These are phyloP conservation scores for Apostasia ramifera DNA, from an alignment of 106 monocot genomes.

Conservation along the genomic window DNA sequence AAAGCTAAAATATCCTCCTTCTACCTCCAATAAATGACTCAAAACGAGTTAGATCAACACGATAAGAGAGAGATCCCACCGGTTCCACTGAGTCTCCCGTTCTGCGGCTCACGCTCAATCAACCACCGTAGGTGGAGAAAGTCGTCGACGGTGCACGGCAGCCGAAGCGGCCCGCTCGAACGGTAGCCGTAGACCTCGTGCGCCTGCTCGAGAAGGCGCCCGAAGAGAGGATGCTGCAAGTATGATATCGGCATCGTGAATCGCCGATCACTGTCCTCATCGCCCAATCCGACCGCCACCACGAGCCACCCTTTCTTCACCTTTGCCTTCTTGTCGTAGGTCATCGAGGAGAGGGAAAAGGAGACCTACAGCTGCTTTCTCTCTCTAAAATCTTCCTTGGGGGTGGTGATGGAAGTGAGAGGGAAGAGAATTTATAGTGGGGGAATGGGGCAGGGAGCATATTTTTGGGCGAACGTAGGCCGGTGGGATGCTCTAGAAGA, in stretches of 20 bases:
- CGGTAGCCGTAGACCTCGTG: slow-evolving; percentile 46
- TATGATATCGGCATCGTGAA: slow-evolving; percentile 61
- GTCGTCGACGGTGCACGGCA: slow-evolving; percentile 64
- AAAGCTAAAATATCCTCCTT: slow-evolving; percentile 17
- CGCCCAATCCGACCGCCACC: slow-evolving; percentile 27
- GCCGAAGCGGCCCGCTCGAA: slow-evolving; percentile 44
- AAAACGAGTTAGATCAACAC: not conserved
- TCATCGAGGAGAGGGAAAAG: not conserved
- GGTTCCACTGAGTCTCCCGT: too few relatives aligned
- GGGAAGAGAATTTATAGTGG: not conserved
- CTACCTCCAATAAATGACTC: slow-evolving; percentile 34
- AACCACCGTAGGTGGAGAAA: slow-evolving; percentile 52
- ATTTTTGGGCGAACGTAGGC: not conserved
- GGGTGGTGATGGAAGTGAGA: not conserved
- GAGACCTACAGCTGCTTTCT: too few relatives aligned
- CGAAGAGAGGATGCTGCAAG: slow-evolving; percentile 50
- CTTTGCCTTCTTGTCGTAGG: slow-evolving; percentile 16
- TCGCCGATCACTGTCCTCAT: slow-evolving; percentile 15
- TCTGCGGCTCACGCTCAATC: slow-evolving; percentile 26
- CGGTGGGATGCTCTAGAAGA: not conserved
- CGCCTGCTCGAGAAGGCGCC: slow-evolving; percentile 36
- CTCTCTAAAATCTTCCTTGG: not conserved
- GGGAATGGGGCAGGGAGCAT: not conserved
- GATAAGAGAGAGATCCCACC: not conserved
- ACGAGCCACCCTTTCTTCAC: slow-evolving; percentile 43